Percentiles rank a stretch among this genome's conserved stretches.
phyloP scores from a whole-genome alignment of 306 rosid genomes.

The Trichosanthes cucumerina region DNA sequence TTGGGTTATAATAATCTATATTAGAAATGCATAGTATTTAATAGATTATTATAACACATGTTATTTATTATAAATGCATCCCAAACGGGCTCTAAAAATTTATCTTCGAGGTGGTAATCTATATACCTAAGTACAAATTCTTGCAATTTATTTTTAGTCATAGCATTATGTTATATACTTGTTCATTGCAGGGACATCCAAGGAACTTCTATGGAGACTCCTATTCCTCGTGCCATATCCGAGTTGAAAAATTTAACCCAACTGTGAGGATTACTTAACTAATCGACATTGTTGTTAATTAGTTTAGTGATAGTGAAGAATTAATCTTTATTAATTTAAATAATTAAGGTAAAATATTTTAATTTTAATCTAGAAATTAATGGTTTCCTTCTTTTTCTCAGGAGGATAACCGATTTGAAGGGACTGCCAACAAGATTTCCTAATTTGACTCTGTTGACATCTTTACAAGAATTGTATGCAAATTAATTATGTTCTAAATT shows the following conservation, averaged over 20 bases:
- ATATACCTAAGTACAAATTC: too few species aligned
- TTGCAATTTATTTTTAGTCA: too few species aligned
- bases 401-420: slow-evolving; percentile 70
- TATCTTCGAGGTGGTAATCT: too few species aligned
- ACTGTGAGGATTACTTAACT: slow-evolving; percentile 32
- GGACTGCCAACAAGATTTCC: slow-evolving; percentile 49
- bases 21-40: too few species aligned
- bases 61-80: too few species aligned
- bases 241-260: slow-evolving; percentile 23
- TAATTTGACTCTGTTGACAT: slow-evolving; percentile 28
- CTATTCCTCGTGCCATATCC: slow-evolving; percentile 47
- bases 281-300: not conserved
- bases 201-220: slow-evolving; percentile 71
- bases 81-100: too few species aligned
- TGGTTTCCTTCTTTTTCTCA: slow-evolving; percentile 20
- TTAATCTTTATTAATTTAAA: not conserved
- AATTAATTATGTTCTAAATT: not conserved
- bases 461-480: slow-evolving; percentile 41
- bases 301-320: slow-evolving; percentile 10
- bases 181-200: slow-evolving; percentile 41
- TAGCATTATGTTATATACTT: too few species aligned
- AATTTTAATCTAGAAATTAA: not conserved
- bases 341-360: not conserved
- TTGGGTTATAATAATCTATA: too few species aligned
- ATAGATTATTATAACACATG: too few species aligned